phyloP scores from a whole-genome alignment of 495 filamentous ascomycete species.

The Penicillium atrosanguineum region DNA sequence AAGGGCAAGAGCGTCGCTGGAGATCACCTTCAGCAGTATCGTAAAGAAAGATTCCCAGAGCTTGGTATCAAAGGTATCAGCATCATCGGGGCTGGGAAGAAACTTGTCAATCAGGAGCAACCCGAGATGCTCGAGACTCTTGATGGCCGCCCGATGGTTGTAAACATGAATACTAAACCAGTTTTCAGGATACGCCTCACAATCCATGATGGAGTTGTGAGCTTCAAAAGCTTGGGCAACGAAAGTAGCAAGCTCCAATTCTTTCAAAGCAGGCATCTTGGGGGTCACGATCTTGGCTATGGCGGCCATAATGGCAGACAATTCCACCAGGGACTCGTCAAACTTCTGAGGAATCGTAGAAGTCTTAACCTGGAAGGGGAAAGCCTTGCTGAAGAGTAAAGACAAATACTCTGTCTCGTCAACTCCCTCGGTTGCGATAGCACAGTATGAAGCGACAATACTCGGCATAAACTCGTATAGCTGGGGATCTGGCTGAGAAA shows the following conservation, averaged over 20 bases:
- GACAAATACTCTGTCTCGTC: constrained; percentile 70
- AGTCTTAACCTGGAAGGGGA: constrained; percentile 79
- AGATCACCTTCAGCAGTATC: constrained; percentile 83
- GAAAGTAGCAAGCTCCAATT: constrained; percentile 71
- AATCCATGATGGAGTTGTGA: constrained; percentile 82
- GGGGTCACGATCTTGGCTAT: constrained; percentile 63
- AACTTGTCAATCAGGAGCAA: constrained; percentile 73
- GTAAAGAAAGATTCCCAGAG: constrained; percentile 93
- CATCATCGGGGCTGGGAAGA: constrained; percentile 85
- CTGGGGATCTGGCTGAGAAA: constrained; percentile 72
- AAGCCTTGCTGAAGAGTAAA: constrained; percentile 82
- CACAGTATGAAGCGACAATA: constrained; percentile 83
- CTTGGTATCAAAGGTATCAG: constrained; percentile 87
- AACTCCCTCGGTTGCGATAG: constrained; percentile 62
- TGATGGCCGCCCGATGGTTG: constrained; percentile 89
- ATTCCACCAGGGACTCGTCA: constrained; percentile 86
- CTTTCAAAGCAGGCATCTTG: constrained; percentile 57
- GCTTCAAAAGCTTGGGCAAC: constrained; percentile 70
- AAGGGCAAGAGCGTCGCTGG: constrained; percentile 81
- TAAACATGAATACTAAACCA: constrained; percentile 96
- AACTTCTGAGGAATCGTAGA: constrained; percentile 63
- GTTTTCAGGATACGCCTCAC: constrained; percentile 81
- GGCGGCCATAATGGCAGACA: constrained; percentile 82
- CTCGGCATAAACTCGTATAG: constrained; percentile 87
- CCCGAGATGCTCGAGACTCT: constrained; percentile 79